Conservation (phyloP, 176 grass and related monocot genomes). For the Elaeis guineensis region DNA sequence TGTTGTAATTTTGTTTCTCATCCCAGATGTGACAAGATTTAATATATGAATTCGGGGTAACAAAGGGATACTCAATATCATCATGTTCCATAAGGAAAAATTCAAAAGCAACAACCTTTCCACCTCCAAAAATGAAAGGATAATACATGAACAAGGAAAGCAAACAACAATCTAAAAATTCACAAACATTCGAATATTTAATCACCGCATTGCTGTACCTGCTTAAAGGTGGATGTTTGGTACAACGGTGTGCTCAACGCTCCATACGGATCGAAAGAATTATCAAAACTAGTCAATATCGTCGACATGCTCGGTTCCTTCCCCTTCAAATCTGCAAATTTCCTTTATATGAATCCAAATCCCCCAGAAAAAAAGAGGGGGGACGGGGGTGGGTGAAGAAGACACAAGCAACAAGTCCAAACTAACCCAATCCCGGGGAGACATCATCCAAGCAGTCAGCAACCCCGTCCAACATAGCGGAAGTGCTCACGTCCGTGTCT, state of each 20-base stretch:
- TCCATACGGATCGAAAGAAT: conserved; percentile 75
- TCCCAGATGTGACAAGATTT: no score
- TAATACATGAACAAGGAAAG: background rate
- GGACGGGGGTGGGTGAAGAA: background rate
- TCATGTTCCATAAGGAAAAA: no score
- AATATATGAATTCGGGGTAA: no score
- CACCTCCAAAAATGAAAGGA: background rate
- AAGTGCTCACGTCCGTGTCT: conserved; percentile 4
- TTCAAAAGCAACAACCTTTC: no score
- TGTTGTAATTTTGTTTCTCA: no score
- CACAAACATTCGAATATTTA: background rate
- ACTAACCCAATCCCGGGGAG: conserved; percentile 7
- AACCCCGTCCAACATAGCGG: conserved; percentile 1
- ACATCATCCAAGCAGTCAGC: conserved; percentile 13
- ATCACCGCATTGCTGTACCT: conserved; percentile 30
- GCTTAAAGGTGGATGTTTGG: conserved; percentile 96
- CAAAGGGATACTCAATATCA: no score
- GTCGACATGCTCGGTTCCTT: conserved; percentile 78
- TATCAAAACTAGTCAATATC: conserved; percentile 67
- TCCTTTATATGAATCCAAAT: background rate
- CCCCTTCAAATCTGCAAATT: conserved; percentile 29
- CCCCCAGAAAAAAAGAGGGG: background rate
- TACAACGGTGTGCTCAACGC: conserved; percentile 89
- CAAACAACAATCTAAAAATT: background rate
- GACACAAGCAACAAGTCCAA: background rate